A percentile compares a stretch with the other conserved stretches of the same genome.
Conservation (phyloP, 2,329 filamentous ascomycete species). For the Cercospora beticola region DNA sequence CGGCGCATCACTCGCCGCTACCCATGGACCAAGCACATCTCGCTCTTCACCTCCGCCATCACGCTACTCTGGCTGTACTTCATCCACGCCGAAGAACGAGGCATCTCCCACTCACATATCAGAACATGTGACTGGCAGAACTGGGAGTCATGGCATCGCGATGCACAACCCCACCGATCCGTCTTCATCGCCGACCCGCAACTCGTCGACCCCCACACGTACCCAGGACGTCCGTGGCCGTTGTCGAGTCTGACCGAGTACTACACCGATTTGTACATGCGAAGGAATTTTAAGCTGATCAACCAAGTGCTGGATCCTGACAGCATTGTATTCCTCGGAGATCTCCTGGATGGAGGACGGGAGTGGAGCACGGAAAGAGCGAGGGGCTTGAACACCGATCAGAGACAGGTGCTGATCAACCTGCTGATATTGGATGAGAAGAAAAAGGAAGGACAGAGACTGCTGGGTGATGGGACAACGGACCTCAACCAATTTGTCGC, state of each 20-base stretch:
- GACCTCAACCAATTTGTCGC: constrained; percentile 33
- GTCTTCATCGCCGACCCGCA: constrained; percentile 87
- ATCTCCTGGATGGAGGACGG: constrained; percentile 91
- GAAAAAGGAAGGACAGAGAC: constrained; percentile 28
- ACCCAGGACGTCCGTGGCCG: constrained; percentile 77
- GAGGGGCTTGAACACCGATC: constrained; percentile 22
- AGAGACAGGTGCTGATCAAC: constrained; percentile 27
- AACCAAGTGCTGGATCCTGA: constrained; percentile 77
- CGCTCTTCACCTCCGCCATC: constrained; percentile 25
- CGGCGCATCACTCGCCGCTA: constrained; percentile 29
- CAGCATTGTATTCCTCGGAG: constrained; percentile 85
- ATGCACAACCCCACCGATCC: constrained; percentile 77
- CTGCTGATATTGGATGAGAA: constrained; percentile 22
- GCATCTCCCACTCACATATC: constrained; percentile 70
- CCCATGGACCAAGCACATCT: constrained; percentile 29
- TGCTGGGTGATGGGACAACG: constrained; percentile 20
- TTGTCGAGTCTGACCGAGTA: constrained; percentile 64
- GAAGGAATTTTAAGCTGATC: constrained; percentile 75
- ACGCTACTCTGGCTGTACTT: constrained; percentile 67
- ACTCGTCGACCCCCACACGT: constrained; percentile 91
- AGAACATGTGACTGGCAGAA: constrained; percentile 73
- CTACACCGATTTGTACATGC: constrained; percentile 88
- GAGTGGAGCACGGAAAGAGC: constrained; percentile 77
- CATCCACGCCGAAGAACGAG: constrained; percentile 82
- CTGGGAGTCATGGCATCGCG: constrained; percentile 89